Evolutionary conservation across 176 grass and related monocot genomes (phyloP), one percentile per base, ranked within the genome.

Genomic region (Eragrostis nindensis): DNA sequence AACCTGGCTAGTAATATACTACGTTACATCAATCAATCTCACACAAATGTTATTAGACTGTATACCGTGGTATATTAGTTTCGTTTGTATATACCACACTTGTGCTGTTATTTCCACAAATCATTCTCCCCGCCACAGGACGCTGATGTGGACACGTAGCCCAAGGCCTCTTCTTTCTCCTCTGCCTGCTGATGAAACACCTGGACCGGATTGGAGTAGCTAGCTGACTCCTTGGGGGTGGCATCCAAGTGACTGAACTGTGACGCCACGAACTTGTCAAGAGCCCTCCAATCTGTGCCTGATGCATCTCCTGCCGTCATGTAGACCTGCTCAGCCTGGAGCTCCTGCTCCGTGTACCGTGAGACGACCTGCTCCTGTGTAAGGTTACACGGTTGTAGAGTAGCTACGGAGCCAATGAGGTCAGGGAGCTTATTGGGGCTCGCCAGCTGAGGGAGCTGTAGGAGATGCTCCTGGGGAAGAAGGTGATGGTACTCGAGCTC

Each of bases 401-500:
- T 62, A 25, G 48, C 72, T 36, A 77, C 82, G 24, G 48, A 55
- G 26, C 68, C 81, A 38, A 97, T 83, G 62, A 83, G 82, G 49
- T 79, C 86, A 8, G 82, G 77, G 29, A 97, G 91, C 24, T 80
- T 36, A 36, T 36, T 91, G 77, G 92, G 90, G 80, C 74, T 92
- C 57, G 91, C 92, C 10, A 94, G 40, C 61, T 83, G 90, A 39
- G 86, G 78, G 5, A 98, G 78, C 41, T 89, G 92, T 41, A 87
- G 11, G 84, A 94, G 89, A 43, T 90, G 16, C 36, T 94, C 87
- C 7, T 88, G 85, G 11, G 90, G 89, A 48, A 90, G 76, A 42
- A 94, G 86, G 70, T 92, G 87, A 52, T 92, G 87, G 48, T 87
- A 80, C 74, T 92, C 92, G 5, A 90, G 78, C 76, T 98, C 95